Evolutionary conservation across 176 grass and related monocot species (phyloP), one percentile per base, ranked within the genome.

Genomic region (Alopecurus myosuroides): DNA sequence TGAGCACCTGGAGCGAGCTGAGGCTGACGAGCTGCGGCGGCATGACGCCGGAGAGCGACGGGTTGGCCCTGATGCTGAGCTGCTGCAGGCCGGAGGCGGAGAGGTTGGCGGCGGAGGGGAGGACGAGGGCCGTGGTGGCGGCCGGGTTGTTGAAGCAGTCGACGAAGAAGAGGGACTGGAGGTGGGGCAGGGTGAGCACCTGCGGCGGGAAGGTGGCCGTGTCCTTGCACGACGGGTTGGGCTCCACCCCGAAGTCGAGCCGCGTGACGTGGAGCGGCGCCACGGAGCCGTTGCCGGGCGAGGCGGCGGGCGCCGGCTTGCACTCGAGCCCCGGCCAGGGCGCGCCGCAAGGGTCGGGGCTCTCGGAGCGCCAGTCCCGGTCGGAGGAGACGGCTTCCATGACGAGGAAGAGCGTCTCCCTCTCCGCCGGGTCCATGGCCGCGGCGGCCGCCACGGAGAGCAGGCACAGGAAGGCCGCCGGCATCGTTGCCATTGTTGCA

Each of bases 351-450:
- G 97, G 97, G 55, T 98, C 89, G 15, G 88, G 97, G 88, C 85
- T 94, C 84, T 92, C 92, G 68, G 79, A 57, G 55, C 93, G 80
- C 97, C 97, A 98, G 77, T 87, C 89, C 9, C 91, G 85, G 86
- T 98, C 93, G n/a, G 93, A 94, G 40, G 97, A 98, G 78, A 96
- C 84, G 62, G 89, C 77, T 23, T 92, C 93, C 97, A 98, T 98
- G 37, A 98, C 88, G 50, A 72, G 81, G 86, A 96, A 92, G 25
- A 96, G 84, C 58, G 89, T 89, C 80, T 96, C 91, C 77, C 44
- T 86, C 88, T 98, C 93, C 15, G 72, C 36, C 1, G 83, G 26
- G 52, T 90, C 89, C 97, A 96, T 91, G 64, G 79, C 62, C 44
- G 80, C 65, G 1, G 74, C 74, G 14, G 78, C 46, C 13, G 86